Evolutionary conservation across 495 filamentous ascomycete genomes (phyloP).

Genomic region (Lasiosphaeria hispida): DNA sequence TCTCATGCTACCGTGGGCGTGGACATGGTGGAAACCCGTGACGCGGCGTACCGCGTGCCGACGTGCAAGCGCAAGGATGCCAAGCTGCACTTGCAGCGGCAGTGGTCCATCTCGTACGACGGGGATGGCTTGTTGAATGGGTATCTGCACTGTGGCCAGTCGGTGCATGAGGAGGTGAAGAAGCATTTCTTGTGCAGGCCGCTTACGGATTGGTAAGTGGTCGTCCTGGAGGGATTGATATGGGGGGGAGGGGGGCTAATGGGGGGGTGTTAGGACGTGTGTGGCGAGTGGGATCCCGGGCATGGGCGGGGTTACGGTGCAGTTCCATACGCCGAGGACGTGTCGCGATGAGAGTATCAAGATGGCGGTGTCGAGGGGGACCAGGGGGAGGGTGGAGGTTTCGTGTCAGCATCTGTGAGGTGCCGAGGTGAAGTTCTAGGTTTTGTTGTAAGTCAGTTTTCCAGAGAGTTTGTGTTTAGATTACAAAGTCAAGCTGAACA

Average conservation of each 20-base stretch:
- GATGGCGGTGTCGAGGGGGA: slow-evolving; percentile 3
- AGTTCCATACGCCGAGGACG: slow-evolving; percentile 14
- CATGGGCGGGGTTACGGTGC: slow-evolving; percentile 4
- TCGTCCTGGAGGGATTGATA: too few species aligned
- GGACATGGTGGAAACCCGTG: too few species aligned
- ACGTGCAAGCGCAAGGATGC: slow-evolving; percentile 9
- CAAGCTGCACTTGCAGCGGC: slow-evolving; percentile 10
- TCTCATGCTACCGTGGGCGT: not conserved
- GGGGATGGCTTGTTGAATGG: slow-evolving; percentile 6
- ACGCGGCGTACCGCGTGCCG: not conserved
- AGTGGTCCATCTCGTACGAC: slow-evolving; percentile 13
- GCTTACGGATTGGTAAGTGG: not conserved
- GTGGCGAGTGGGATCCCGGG: not conserved
- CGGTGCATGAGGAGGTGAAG: slow-evolving; percentile 2
- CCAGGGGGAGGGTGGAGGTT: too few species aligned
- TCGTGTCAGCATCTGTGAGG: too few species aligned
- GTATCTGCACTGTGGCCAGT: slow-evolving; percentile 11
- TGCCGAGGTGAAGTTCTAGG: too few species aligned
- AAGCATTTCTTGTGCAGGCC: slow-evolving; percentile 1
- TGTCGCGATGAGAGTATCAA: slow-evolving; percentile 8
- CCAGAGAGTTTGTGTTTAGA: too few species aligned
- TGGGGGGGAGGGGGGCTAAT: too few species aligned
- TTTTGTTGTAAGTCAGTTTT: too few species aligned
- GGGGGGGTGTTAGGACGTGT: not conserved
- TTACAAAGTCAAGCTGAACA: too few species aligned